A percentile compares a stretch with the other conserved stretches of the same genome.
Conservation (phyloP, 768 basidiomycete genomes). For the Tylopilus sp. region DNA sequence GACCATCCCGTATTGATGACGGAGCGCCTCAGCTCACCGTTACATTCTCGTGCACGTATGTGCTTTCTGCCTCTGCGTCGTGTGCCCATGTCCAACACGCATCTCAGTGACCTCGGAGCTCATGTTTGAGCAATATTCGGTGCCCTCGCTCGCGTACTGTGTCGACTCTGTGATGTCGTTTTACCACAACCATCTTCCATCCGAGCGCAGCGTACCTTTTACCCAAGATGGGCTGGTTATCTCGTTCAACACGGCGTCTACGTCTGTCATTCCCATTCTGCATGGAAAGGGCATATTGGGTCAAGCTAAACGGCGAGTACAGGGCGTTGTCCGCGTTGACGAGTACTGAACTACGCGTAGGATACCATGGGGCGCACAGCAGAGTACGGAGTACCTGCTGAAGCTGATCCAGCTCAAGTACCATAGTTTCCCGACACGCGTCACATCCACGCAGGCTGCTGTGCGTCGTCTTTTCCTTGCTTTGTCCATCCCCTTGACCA, state of each 20-base stretch:
- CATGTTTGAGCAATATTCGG: slow-evolving; percentile 90
- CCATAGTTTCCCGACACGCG: slow-evolving; percentile 84
- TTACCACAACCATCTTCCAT: slow-evolving; percentile 67
- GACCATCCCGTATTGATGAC: slow-evolving; percentile 93
- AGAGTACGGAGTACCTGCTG: slow-evolving; percentile 87
- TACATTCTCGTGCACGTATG: slow-evolving; percentile 85
- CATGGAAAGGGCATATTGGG: slow-evolving; percentile 79
- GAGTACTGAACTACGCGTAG: slow-evolving; percentile 37
- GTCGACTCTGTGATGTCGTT: slow-evolving; percentile 93
- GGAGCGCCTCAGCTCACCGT: slow-evolving; percentile 82
- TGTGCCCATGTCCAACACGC: background rate
- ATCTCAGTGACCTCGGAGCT: slow-evolving; percentile 94
- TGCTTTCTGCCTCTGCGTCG: slow-evolving; percentile 12
- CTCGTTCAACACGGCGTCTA: slow-evolving; percentile 90
- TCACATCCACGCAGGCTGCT: slow-evolving; percentile 72
- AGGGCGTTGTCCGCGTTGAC: background rate
- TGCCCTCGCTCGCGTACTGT: slow-evolving; percentile 82
- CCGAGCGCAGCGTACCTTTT: slow-evolving; percentile 34
- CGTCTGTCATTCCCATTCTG: slow-evolving; percentile 86
- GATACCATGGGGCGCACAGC: slow-evolving; percentile 91
- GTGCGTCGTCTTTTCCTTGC: slow-evolving; percentile 41
- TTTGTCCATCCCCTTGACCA: background rate
- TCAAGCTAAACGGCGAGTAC: slow-evolving; percentile 75
- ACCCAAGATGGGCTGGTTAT: slow-evolving; percentile 76
- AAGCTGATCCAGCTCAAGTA: slow-evolving; percentile 96